Conservation (phyloP, 768 basidiomycete genomes). For the Gyrodon lividus region DNA sequence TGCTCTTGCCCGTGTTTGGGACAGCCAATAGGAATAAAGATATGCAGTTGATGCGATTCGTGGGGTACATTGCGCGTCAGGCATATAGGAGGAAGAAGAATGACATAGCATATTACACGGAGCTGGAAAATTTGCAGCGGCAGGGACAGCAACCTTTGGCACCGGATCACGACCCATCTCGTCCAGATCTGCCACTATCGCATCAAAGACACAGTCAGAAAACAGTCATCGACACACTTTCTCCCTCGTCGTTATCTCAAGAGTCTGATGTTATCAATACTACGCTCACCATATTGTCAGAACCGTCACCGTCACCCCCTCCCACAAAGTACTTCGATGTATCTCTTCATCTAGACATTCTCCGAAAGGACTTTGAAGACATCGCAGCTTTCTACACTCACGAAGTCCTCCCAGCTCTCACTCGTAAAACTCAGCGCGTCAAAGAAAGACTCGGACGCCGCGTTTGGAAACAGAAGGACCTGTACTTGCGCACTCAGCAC, state of each 20-base stretch:
- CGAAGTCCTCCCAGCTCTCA: slow-evolving; percentile 42
- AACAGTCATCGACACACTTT: background rate
- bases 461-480: slow-evolving; percentile 58
- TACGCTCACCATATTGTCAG: slow-evolving; percentile 29
- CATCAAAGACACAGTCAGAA: background rate
- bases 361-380: slow-evolving; percentile 53
- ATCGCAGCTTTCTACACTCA: slow-evolving; percentile 43
- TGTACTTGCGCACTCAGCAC: slow-evolving; percentile 45
- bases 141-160: slow-evolving; percentile 23
- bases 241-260: background rate
- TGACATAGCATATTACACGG: slow-evolving; percentile 43
- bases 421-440: slow-evolving; percentile 55
- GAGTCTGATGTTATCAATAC: slow-evolving; percentile 5
- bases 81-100: slow-evolving; percentile 49
- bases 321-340: slow-evolving; percentile 43
- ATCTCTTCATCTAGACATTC: slow-evolving; percentile 53
- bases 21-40: slow-evolving; percentile 59
- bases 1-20: slow-evolving; percentile 58
- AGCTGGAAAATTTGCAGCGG: slow-evolving; percentile 29
- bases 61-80: slow-evolving; percentile 44
- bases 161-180: slow-evolving; percentile 21
- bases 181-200: background rate
- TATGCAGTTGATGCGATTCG: slow-evolving; percentile 59
- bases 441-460: slow-evolving; percentile 81
- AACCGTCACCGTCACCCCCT: slow-evolving; percentile 16